phyloP scores from a whole-genome alignment of 345 rosid species.

The Orychophragmus violaceus region DNA sequence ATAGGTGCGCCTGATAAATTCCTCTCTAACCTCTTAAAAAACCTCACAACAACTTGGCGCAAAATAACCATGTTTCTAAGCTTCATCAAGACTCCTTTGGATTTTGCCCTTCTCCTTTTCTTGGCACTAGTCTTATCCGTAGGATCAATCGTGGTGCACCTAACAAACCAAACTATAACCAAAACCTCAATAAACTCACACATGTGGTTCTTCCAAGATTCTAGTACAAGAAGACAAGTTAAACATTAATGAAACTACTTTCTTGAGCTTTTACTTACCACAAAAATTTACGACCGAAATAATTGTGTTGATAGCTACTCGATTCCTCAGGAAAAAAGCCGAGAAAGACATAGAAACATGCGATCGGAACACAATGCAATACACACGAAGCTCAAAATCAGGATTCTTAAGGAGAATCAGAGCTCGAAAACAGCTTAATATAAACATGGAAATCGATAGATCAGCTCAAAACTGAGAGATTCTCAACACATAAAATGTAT shows the following conservation, averaged over 20 bases:
- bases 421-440: no score
- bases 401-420: no score
- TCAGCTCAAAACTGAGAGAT: no score
- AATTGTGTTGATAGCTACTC: conserved; percentile 60
- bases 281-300: conserved; percentile 48
- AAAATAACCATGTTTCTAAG: conserved; percentile 67
- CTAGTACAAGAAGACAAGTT: neutral
- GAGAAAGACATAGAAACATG: conserved; percentile 67
- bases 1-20: conserved; percentile 78
- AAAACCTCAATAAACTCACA: conserved; percentile 23
- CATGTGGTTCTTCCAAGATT: neutral
- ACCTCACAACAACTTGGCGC: conserved; percentile 68
- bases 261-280: no score
- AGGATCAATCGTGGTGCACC: conserved; percentile 89
- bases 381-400: neutral
- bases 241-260: no score
- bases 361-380: conserved; percentile 46
- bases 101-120: conserved; percentile 50
- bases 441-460: no score
- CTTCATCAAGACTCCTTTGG: conserved; percentile 45
- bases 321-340: conserved; percentile 79
- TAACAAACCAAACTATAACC: conserved; percentile 64
- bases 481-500: neutral
- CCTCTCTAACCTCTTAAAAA: conserved; percentile 74
- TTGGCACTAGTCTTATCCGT: conserved; percentile 73